Conservation (phyloP, 169 alveolate species). For the Cryptosporidium meleagridis region DNA sequence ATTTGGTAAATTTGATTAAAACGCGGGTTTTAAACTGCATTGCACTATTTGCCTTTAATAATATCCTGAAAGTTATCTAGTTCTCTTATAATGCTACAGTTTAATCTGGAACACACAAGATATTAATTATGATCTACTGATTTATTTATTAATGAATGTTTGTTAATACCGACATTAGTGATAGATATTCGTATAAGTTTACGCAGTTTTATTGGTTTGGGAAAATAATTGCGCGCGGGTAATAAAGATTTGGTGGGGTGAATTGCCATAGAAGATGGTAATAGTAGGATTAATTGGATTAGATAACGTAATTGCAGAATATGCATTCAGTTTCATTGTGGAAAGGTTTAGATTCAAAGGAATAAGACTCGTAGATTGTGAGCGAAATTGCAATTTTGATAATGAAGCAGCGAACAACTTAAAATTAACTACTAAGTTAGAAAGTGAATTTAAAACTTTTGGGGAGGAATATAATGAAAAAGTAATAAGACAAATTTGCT, state of each 20-base stretch:
- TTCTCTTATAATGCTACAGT: too few species aligned
- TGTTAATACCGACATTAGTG: background rate
- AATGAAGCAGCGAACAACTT: background rate
- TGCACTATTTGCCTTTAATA: too few species aligned
- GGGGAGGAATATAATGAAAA: background rate
- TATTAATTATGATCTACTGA: too few species aligned
- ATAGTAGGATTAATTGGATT: constrained; percentile 31
- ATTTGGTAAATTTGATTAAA: too few species aligned
- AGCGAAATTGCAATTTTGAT: background rate
- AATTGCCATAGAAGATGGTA: constrained; percentile 2
- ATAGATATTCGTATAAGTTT: too few species aligned
- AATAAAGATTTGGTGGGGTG: background rate
- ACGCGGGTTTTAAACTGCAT: too few species aligned
- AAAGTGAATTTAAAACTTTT: background rate
- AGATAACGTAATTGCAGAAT: background rate
- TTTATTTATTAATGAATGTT: too few species aligned
- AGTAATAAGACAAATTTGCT: background rate
- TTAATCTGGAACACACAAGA: too few species aligned
- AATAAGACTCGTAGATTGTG: constrained; percentile 17
- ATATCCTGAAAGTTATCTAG: background rate
- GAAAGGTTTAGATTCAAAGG: constrained; percentile 7
- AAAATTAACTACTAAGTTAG: background rate
- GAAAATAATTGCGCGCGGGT: background rate
- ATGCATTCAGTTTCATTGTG: background rate
- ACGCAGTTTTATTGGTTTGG: background rate